These are phyloP conservation scores for sorghum (Sorghum bicolor) DNA, from an alignment of 176 grass and related monocot species.

Conservation along the genomic window Sorghum_bicolor_NCBIv3 NC_012878.2:9052001-9052500, in stretches of 20 bases:
- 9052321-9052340: slow-evolving; percentile 38
- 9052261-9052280: neutral
- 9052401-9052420: slow-evolving; percentile 84
- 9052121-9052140: neutral
- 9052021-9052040: slow-evolving; percentile 35
- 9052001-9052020: slow-evolving; percentile 33
- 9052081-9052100: too few species aligned
- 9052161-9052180: neutral
- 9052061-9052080: slow-evolving; percentile 30
- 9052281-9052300: slow-evolving; percentile 35
- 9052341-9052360: slow-evolving; percentile 47
- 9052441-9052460: slow-evolving; percentile 74
- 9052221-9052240: slow-evolving; percentile 1
- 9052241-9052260: neutral
- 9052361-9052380: slow-evolving; percentile 77
- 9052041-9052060: neutral
- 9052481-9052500: slow-evolving; percentile 36
- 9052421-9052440: slow-evolving; percentile 55
- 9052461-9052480: slow-evolving; percentile 60
- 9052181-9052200: slow-evolving; percentile 29
- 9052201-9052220: slow-evolving; percentile 43
- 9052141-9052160: too few species aligned
- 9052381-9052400: slow-evolving; percentile 65
- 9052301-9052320: slow-evolving; percentile 26
- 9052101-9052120: neutral